Conservation (phyloP, 2,329 filamentous ascomycete genomes). For the Diplodia scrobiculata region DNA sequence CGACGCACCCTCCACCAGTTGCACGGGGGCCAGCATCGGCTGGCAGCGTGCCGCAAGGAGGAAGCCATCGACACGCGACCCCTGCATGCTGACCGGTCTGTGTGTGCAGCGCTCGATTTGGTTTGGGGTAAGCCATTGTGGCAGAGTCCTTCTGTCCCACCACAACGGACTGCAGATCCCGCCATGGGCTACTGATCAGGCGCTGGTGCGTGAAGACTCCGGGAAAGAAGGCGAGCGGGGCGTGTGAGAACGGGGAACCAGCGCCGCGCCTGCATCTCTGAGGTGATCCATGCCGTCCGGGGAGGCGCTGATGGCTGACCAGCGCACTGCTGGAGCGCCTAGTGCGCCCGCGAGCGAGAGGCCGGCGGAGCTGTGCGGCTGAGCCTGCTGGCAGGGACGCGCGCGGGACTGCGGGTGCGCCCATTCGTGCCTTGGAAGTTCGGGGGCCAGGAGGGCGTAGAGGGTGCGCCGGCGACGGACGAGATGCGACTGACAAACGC, state of each 20-base stretch:
- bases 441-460: conserved; percentile 11
- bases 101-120: conserved; percentile 16
- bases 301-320: conserved; percentile 15
- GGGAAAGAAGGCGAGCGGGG: conserved; percentile 21
- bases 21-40: conserved; percentile 25
- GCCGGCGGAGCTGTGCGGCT: conserved; percentile 20
- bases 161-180: conserved; percentile 21
- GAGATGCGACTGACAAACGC: not conserved
- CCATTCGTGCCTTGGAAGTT: conserved; percentile 12
- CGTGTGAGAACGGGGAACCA: conserved; percentile 17
- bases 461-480: conserved; percentile 18
- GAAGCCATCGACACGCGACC: conserved; percentile 28
- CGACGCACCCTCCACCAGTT: conserved; percentile 1
- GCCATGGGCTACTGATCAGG: conserved; percentile 20
- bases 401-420: conserved; percentile 10
- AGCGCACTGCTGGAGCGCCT: conserved; percentile 15
- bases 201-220: conserved; percentile 21
- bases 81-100: conserved; percentile 30
- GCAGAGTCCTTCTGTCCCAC: conserved; percentile 27
- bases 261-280: conserved; percentile 15
- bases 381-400: conserved; percentile 11
- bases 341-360: conserved; percentile 1
- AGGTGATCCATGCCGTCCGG: conserved; percentile 8
- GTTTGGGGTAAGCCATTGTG: conserved; percentile 25
- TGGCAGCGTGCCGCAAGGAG: conserved; percentile 20